phyloP scores from a whole-genome alignment of 1,284 basidiomycete species.

The Leucoagaricus sp. region DNA sequence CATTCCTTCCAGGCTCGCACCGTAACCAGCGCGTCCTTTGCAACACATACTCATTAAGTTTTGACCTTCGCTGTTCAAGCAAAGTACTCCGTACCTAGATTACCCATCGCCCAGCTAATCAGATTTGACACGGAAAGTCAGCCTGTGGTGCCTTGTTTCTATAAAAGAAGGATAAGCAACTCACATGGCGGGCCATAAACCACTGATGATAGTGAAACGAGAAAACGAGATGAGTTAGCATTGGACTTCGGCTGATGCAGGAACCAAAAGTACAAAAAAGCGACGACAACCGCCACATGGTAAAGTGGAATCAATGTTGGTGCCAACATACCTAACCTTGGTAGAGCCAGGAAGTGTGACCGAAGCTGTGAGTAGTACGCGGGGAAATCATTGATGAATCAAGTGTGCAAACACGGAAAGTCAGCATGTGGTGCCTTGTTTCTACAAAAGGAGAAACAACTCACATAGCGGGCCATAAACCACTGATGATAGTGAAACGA shows the following conservation, averaged over 20 bases:
- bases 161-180: conserved; percentile 16
- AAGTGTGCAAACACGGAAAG: too few relatives aligned
- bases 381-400: conserved; percentile 24
- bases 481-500: conserved; percentile 29
- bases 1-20: conserved; percentile 66
- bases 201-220: conserved; percentile 29
- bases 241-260: conserved; percentile 41
- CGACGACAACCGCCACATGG: neutral
- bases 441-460: conserved; percentile 15
- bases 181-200: conserved; percentile 73
- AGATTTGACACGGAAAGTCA: too few relatives aligned
- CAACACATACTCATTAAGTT: neutral
- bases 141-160: too few relatives aligned
- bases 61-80: neutral
- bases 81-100: conserved; percentile 53
- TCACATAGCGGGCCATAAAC: conserved; percentile 73
- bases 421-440: too few relatives aligned
- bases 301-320: neutral
- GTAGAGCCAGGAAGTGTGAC: conserved; percentile 62
- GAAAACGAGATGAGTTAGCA: conserved; percentile 51
- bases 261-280: neutral
- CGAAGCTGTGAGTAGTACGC: conserved; percentile 39
- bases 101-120: conserved; percentile 80
- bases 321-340: conserved; percentile 37
- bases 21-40: conserved; percentile 70